A percentile compares a stretch with the other conserved stretches of the same genome.
Conservation (phyloP, 1,284 basidiomycete species). For the Malassezia pachydermatis region DNA sequence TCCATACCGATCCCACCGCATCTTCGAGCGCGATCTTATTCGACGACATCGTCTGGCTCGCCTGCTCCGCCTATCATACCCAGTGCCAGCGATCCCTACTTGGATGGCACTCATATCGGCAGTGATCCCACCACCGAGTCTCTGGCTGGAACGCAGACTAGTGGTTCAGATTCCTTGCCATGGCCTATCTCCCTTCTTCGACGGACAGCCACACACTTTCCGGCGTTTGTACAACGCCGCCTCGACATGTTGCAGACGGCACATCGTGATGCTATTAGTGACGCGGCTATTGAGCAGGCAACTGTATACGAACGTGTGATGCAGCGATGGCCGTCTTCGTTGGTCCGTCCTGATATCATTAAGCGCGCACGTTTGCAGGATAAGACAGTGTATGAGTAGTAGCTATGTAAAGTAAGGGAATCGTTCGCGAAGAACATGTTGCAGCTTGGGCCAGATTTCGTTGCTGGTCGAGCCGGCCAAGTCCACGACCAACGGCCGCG, state of each 20-base stretch:
- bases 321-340: not conserved
- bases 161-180: not conserved
- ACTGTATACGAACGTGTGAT: not conserved
- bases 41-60: no score
- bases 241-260: constrained; percentile 1
- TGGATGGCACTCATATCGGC: no score
- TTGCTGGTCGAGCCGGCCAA: constrained; percentile 75
- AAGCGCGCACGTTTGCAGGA: constrained; percentile 7
- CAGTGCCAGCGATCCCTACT: no score
- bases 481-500: constrained; percentile 53
- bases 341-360: not conserved
- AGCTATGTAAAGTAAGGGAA: constrained; percentile 21
- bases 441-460: constrained; percentile 81
- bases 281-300: constrained; percentile 2
- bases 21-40: no score
- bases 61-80: no score
- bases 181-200: constrained; percentile 3
- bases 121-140: no score
- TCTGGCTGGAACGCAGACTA: no score
- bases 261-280: not conserved
- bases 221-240: not conserved
- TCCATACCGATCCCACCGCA: no score
- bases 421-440: constrained; percentile 52
- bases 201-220: not conserved
- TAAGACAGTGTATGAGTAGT: constrained; percentile 7